These are phyloP conservation scores for Oryza brachyantha DNA, from an alignment of 176 grass and related monocot genomes.

Conservation along the genomic window DNA sequence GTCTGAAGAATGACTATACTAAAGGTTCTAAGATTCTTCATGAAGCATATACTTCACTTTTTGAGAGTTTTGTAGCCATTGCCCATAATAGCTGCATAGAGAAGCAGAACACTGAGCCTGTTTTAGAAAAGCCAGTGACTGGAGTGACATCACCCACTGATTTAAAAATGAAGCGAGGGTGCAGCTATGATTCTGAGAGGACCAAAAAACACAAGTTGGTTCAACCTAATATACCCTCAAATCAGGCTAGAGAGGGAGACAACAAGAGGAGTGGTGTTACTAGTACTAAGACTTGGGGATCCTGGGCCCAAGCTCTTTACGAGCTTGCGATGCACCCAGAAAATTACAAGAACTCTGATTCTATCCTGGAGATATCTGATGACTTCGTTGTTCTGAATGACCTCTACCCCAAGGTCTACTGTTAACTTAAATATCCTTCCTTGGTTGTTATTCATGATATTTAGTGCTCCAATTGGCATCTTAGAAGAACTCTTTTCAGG, in stretches of 20 bases:
- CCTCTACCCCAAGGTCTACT: conserved; percentile 76
- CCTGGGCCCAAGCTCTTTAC: conserved; percentile 80
- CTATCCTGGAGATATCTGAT: conserved; percentile 63
- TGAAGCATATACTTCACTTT: conserved; percentile 78
- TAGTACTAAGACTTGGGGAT: conserved; percentile 55
- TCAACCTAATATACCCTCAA: conserved; percentile 2
- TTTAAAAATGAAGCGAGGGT: conserved; percentile 47
- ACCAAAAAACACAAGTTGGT: conserved; percentile 64
- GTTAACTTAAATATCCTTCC: conserved; percentile 1
- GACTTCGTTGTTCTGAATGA: conserved; percentile 70
- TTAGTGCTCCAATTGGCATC: background rate
- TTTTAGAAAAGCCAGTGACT: conserved; percentile 25
- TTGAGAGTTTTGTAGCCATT: conserved; percentile 67
- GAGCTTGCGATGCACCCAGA: conserved; percentile 59
- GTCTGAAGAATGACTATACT: conserved; percentile 79
- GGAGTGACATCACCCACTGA: conserved; percentile 25
- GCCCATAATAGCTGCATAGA: conserved; percentile 6
- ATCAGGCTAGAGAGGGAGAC: conserved; percentile 27
- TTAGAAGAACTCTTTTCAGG: conserved; percentile 46
- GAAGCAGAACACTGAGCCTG: conserved; percentile 16
- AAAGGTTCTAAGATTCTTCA: conserved; percentile 74
- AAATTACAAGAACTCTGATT: conserved; percentile 58
- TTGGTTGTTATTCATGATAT: background rate
- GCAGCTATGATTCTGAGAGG: conserved; percentile 35
- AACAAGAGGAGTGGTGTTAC: conserved; percentile 30